These are phyloP conservation scores for Exophiala xenobiotica DNA, from an alignment of 2,329 filamentous ascomycete species.

Conservation along the genomic window DNA sequence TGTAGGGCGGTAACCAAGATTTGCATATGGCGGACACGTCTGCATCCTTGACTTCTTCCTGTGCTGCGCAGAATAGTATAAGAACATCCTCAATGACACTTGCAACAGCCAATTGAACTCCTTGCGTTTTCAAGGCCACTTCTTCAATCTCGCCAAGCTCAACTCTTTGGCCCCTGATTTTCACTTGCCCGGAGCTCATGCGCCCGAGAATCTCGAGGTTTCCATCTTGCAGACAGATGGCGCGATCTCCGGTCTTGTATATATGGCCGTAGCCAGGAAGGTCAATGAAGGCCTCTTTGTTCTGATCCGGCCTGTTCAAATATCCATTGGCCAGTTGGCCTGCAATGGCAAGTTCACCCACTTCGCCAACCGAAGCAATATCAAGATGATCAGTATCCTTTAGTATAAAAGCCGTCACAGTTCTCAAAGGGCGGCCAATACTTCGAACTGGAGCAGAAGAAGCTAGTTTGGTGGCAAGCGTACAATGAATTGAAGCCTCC, in stretches of 20 bases:
- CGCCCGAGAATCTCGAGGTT: constrained; percentile 80
- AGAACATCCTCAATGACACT: constrained; percentile 66
- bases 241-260: constrained; percentile 85
- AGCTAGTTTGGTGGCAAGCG: constrained; percentile 64
- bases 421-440: constrained; percentile 76
- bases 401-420: constrained; percentile 75
- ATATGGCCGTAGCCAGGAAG: constrained; percentile 64
- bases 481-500: constrained; percentile 89
- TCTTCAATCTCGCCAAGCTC: constrained; percentile 79
- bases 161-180: constrained; percentile 78
- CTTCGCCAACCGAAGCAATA: constrained; percentile 63
- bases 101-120: constrained; percentile 66
- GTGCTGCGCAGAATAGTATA: constrained; percentile 70
- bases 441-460: constrained; percentile 59
- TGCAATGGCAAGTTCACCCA: constrained; percentile 78
- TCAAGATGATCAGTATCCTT: constrained; percentile 48
- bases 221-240: constrained; percentile 64
- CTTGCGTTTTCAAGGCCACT: constrained; percentile 59
- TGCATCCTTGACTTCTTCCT: constrained; percentile 41
- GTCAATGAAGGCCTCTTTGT: constrained; percentile 66
- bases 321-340: constrained; percentile 82
- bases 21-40: constrained; percentile 61
- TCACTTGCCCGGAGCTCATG: constrained; percentile 77
- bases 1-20: constrained; percentile 76
- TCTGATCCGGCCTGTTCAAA: constrained; percentile 77